Evolutionary conservation across 2,329 filamentous ascomycete species (phyloP).

Genomic region (Pseudogymnoascus sp.): DNA sequence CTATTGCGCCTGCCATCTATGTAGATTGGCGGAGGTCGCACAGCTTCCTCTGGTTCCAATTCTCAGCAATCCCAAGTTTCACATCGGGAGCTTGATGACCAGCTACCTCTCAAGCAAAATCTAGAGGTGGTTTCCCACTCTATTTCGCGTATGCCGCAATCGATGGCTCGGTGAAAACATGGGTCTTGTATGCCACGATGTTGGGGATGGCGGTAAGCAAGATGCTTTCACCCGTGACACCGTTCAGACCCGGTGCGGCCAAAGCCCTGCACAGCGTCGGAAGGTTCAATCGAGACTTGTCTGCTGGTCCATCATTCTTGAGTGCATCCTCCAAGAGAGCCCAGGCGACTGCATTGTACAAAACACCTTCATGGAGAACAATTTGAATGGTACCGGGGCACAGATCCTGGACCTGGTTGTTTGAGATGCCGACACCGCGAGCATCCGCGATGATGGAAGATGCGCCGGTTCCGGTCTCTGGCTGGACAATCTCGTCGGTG

Average conservation of each 20-base stretch:
- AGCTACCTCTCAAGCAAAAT: neutral
- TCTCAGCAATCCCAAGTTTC: neutral
- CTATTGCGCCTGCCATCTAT: neutral
- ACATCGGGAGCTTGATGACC: neutral
- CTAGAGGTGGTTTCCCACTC: neutral
- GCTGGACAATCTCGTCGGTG: conserved; percentile 45
- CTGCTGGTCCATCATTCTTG: conserved; percentile 38
- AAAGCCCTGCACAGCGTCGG: neutral
- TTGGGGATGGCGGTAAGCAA: neutral
- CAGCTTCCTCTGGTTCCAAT: neutral
- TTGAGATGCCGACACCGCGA: conserved; percentile 38
- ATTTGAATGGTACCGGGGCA: conserved; percentile 30
- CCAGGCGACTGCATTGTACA: conserved; percentile 42
- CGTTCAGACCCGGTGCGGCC: neutral
- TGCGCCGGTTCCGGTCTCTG: conserved; percentile 38
- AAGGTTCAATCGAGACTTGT: neutral
- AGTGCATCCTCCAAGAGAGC: conserved; percentile 41
- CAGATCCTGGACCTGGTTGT: conserved; percentile 40
- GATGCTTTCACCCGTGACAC: neutral
- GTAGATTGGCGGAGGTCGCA: neutral
- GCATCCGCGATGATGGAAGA: conserved; percentile 34
- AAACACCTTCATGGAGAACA: conserved; percentile 37
- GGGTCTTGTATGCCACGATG: neutral
- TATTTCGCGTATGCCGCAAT: conserved; percentile 11
- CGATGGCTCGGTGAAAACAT: conserved; percentile 5